Evolutionary conservation across 768 basidiomycete genomes (phyloP).

Genomic region (Leccinum pellstonianum): DNA sequence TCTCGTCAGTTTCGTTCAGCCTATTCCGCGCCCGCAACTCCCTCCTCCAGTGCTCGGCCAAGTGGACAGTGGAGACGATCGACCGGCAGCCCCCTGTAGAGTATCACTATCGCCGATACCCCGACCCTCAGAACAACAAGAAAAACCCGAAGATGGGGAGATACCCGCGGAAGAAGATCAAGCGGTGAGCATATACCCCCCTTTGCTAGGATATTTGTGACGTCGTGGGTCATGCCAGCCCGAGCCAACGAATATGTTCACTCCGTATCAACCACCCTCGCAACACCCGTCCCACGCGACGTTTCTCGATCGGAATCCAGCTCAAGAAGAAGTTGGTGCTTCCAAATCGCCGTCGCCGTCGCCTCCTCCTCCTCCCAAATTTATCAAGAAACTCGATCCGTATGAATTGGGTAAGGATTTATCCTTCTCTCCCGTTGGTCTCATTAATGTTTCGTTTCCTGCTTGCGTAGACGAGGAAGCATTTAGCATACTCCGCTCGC

Average conservation of each 20-base stretch:
- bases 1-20: constrained; percentile 22
- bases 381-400: constrained; percentile 30
- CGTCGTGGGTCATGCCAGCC: background rate
- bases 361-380: constrained; percentile 14
- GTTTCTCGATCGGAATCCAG: constrained; percentile 1
- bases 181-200: constrained; percentile 4
- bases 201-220: background rate
- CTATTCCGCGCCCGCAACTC: constrained; percentile 20
- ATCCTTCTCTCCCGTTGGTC: background rate
- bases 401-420: constrained; percentile 25
- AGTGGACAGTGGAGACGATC: background rate
- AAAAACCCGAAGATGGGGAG: background rate
- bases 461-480: constrained; percentile 26
- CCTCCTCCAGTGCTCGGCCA: background rate
- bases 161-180: background rate
- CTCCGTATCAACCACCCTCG: constrained; percentile 25
- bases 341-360: background rate
- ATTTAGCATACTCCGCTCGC: constrained; percentile 10
- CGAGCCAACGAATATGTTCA: constrained; percentile 22
- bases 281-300: constrained; percentile 21
- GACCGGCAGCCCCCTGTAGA: background rate
- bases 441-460: background rate
- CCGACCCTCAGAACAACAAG: background rate
- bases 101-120: background rate
- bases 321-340: background rate